Evolutionary conservation across 2,329 filamentous ascomycete genomes (phyloP).

Genomic region (Claviceps sp.): DNA sequence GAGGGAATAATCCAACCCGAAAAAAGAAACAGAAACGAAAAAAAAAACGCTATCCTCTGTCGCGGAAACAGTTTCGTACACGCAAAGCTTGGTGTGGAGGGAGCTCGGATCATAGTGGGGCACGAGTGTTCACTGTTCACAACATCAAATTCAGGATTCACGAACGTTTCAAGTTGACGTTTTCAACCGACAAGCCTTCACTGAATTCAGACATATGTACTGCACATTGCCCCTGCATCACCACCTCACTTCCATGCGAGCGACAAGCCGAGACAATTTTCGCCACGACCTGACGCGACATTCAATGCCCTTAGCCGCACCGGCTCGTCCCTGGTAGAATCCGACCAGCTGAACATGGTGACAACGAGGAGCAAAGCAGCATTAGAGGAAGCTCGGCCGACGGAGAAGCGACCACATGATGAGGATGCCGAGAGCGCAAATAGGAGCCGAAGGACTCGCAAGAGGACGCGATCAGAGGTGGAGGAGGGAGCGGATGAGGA

Average conservation of each 20-base stretch:
- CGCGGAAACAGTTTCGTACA: neutral
- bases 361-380: neutral
- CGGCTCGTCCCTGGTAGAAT: neutral
- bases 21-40: neutral
- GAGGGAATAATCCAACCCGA: neutral
- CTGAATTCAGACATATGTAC: no score
- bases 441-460: neutral
- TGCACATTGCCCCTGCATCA: no score
- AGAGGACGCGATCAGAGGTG: neutral
- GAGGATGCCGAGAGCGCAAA: neutral
- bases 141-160: no score
- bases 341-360: neutral
- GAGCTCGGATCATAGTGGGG: neutral
- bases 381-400: neutral
- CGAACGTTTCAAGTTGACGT: no score
- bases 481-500: neutral
- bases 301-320: neutral
- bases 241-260: no score
- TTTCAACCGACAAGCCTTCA: neutral
- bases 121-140: neutral
- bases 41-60: neutral
- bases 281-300: neutral
- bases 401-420: neutral
- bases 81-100: neutral
- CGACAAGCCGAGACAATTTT: neutral